Conservation (phyloP, 2,329 filamentous ascomycete species). For the Emergomyces pasteurianus region DNA sequence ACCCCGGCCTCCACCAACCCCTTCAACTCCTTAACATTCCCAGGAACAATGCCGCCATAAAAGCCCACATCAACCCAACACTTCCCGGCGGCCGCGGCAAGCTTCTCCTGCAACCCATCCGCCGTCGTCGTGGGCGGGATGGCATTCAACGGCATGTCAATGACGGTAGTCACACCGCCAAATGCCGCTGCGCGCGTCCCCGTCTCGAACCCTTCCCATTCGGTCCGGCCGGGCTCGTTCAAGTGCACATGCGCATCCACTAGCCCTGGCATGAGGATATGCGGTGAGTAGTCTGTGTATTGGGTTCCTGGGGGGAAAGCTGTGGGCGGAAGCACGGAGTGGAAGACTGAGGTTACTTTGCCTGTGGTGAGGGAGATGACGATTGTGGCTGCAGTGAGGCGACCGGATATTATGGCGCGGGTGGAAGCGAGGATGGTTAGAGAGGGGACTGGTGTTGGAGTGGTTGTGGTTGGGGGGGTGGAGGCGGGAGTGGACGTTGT, state of each 20-base stretch:
- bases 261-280: constrained; percentile 75
- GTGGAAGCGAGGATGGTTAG: constrained; percentile 74
- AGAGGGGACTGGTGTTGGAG: constrained; percentile 21
- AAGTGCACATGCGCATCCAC: constrained; percentile 97
- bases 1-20: constrained; percentile 76
- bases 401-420: constrained; percentile 65
- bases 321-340: constrained; percentile 59
- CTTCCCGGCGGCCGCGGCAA: constrained; percentile 69
- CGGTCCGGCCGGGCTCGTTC: constrained; percentile 90
- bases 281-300: constrained; percentile 76
- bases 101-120: constrained; percentile 68
- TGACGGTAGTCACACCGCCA: constrained; percentile 88
- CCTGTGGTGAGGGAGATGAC: constrained; percentile 65
- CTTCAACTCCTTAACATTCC: constrained; percentile 68
- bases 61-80: constrained; percentile 99
- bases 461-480: neutral
- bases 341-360: constrained; percentile 68
- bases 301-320: constrained; percentile 60
- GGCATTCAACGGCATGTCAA: constrained; percentile 96
- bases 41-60: constrained; percentile 88
- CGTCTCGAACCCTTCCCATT: constrained; percentile 97
- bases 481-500: neutral
- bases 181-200: constrained; percentile 89
- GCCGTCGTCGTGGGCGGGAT: constrained; percentile 94
- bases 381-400: constrained; percentile 71